A percentile compares a stretch with the other conserved stretches of the same genome.
These are phyloP conservation scores for Rhizoclosmatium globosum DNA, from an alignment of 192 early-diverging fungal species.

Conservation along the genomic window DNA sequence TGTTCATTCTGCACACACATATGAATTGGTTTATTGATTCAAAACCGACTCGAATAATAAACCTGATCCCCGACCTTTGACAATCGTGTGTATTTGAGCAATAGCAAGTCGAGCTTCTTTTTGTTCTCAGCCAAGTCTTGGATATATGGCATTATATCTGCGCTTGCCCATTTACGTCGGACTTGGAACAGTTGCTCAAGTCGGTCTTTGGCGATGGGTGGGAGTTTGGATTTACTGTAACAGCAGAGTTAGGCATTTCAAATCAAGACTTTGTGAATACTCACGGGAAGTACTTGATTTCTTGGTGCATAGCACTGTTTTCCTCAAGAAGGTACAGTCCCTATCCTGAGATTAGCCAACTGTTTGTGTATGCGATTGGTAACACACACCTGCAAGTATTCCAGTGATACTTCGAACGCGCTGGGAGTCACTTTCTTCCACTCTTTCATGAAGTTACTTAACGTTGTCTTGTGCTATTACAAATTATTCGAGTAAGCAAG, in stretches of 20 bases:
- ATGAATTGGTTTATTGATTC: not conserved
- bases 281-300: conserved; percentile 28
- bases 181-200: conserved; percentile 52
- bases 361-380: not conserved
- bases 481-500: not conserved
- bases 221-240: conserved; percentile 48
- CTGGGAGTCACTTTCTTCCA: conserved; percentile 43
- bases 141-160: conserved; percentile 53
- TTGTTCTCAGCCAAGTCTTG: conserved; percentile 48
- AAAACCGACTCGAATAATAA: conserved; percentile 2
- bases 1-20: not conserved
- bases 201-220: conserved; percentile 45
- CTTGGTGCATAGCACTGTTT: not conserved
- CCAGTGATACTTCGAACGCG: conserved; percentile 20
- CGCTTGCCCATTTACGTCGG: conserved; percentile 44
- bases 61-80: conserved; percentile 12
- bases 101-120: conserved; percentile 49
- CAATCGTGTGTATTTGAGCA: conserved; percentile 46
- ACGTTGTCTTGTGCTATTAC: conserved; percentile 14
- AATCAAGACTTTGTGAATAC: conserved; percentile 34
- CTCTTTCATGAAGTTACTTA: conserved; percentile 38
- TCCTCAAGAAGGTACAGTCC: conserved; percentile 14
- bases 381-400: conserved; percentile 38
- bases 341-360: not conserved
- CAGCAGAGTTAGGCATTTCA: conserved; percentile 16